phyloP scores from a whole-genome alignment of 2,329 filamentous ascomycete genomes.

The Nigrospora osmanthi region DNA sequence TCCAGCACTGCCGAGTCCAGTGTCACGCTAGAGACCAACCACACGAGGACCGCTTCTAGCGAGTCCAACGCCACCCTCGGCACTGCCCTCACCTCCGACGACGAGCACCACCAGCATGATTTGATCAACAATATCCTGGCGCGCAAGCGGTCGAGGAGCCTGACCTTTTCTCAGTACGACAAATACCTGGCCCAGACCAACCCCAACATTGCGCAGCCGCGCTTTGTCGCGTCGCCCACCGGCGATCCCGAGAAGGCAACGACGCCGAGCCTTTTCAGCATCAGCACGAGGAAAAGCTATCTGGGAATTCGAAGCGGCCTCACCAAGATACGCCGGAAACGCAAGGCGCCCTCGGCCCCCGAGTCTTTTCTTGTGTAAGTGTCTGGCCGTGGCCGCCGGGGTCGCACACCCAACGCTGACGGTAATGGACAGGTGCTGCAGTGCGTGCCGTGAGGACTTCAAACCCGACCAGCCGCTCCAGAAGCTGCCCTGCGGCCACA shows the following conservation, averaged over 20 bases:
- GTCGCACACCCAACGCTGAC: slow-evolving; percentile 2
- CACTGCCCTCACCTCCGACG: slow-evolving; percentile 32
- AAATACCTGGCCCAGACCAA: slow-evolving; percentile 38
- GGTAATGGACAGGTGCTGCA: slow-evolving; percentile 37
- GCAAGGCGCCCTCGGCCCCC: slow-evolving; percentile 24
- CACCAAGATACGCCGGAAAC: slow-evolving; percentile 32
- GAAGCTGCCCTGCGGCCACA: slow-evolving; percentile 49
- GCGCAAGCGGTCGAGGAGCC: slow-evolving; percentile 26
- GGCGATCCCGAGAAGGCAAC: slow-evolving; percentile 18
- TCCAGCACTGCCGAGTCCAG: slow-evolving; percentile 31
- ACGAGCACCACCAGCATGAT: slow-evolving; percentile 11
- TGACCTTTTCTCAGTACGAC: slow-evolving; percentile 44
- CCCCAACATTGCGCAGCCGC: slow-evolving; percentile 33
- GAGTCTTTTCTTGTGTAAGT: slow-evolving; percentile 19
- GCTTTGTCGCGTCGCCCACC: slow-evolving; percentile 25
- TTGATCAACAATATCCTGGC: slow-evolving; percentile 14
- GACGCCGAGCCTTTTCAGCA: slow-evolving; percentile 33
- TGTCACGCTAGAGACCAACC: slow-evolving; percentile 29
- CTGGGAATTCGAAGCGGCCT: slow-evolving; percentile 37
- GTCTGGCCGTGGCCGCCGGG: too few relatives aligned
- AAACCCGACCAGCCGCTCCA: slow-evolving; percentile 33
- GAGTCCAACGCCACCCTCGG: slow-evolving; percentile 29
- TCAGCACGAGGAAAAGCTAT: slow-evolving; percentile 35
- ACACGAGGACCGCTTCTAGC: slow-evolving; percentile 36
- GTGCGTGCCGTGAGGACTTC: slow-evolving; percentile 48